Percentiles rank a stretch among this genome's conserved stretches.
These are phyloP conservation scores for Claviceps digitariae DNA, from an alignment of 2,329 filamentous ascomycete species.

Conservation along the genomic window DNA sequence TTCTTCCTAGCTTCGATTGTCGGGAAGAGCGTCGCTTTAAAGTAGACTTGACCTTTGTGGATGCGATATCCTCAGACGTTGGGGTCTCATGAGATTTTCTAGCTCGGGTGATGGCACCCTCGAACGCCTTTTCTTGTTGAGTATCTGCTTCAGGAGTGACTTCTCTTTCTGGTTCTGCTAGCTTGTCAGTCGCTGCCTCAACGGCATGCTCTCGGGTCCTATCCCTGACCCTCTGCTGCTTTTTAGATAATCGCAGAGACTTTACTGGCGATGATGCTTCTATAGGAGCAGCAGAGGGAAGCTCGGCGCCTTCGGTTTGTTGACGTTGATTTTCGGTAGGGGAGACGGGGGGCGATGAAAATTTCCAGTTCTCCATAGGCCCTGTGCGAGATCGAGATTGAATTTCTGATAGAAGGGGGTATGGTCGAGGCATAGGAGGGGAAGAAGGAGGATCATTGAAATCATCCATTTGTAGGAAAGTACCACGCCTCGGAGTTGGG, in stretches of 20 bases:
- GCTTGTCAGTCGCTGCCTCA: neutral
- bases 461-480: constrained; percentile 34
- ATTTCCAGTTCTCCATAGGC: constrained; percentile 32
- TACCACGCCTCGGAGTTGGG: constrained; percentile 45
- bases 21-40: constrained; percentile 2
- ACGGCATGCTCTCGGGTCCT: neutral
- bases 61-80: neutral
- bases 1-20: neutral
- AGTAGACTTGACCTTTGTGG: neutral
- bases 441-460: constrained; percentile 44
- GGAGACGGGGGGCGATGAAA: constrained; percentile 45
- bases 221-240: constrained; percentile 3
- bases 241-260: constrained; percentile 8
- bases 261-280: constrained; percentile 7
- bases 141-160: neutral
- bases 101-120: constrained; percentile 2
- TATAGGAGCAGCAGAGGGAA: constrained; percentile 6
- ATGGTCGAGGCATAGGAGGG: constrained; percentile 40
- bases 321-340: constrained; percentile 23
- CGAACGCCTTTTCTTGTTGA: neutral
- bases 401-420: constrained; percentile 38
- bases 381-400: constrained; percentile 29
- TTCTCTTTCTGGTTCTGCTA: neutral
- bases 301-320: constrained; percentile 11
- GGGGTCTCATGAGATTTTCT: neutral